phyloP scores from a whole-genome alignment of 1,284 basidiomycete genomes.

The Pseudozyma hubeiensis region DNA sequence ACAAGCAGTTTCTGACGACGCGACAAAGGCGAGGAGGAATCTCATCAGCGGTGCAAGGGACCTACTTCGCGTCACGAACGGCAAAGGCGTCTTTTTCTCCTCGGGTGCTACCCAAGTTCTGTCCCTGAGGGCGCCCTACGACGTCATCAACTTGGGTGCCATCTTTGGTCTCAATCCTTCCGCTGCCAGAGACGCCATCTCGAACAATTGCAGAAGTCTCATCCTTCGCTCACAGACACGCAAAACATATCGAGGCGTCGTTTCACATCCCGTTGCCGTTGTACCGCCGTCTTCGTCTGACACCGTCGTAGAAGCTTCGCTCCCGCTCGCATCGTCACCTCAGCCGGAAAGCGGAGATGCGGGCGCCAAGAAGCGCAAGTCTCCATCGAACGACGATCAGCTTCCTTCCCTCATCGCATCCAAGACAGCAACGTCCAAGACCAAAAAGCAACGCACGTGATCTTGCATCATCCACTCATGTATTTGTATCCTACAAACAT shows the following conservation, averaged over 20 bases:
- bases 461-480: not conserved
- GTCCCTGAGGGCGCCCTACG: slow-evolving; percentile 58
- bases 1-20: slow-evolving; percentile 33
- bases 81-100: slow-evolving; percentile 64
- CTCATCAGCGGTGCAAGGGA: slow-evolving; percentile 62
- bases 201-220: slow-evolving; percentile 51
- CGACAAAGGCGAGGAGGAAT: slow-evolving; percentile 51
- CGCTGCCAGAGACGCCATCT: slow-evolving; percentile 58
- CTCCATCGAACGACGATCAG: not conserved
- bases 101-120: slow-evolving; percentile 53
- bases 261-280: slow-evolving; percentile 37
- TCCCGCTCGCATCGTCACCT: not conserved
- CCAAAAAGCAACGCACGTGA: slow-evolving; percentile 27
- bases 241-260: slow-evolving; percentile 55
- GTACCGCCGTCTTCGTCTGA: not conserved
- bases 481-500: not conserved
- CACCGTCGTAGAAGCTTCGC: not conserved
- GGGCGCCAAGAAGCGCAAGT: slow-evolving; percentile 22
- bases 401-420: not conserved
- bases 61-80: slow-evolving; percentile 62
- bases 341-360: not conserved
- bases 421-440: slow-evolving; percentile 4
- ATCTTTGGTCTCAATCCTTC: slow-evolving; percentile 58
- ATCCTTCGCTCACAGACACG: slow-evolving; percentile 55
- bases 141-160: slow-evolving; percentile 65